Evolutionary conservation across 2,329 filamentous ascomycete species (phyloP).

Genomic region (Cladosporium velox): DNA sequence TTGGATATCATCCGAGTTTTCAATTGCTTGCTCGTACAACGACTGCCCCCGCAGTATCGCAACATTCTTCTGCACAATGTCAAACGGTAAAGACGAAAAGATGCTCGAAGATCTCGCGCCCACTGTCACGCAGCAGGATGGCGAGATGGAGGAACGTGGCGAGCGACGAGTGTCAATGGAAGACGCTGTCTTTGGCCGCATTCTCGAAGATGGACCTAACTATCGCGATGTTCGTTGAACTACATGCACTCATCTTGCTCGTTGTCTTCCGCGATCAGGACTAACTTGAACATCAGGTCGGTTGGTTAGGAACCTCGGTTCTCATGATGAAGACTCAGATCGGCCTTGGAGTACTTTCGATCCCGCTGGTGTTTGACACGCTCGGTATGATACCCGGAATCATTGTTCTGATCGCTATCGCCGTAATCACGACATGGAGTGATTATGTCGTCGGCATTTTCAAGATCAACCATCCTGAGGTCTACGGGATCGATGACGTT

Average conservation of each 20-base stretch:
- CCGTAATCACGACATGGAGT: slow-evolving; percentile 52
- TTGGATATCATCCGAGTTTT: not conserved
- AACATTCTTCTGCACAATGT: not conserved
- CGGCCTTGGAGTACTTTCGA: slow-evolving; percentile 51
- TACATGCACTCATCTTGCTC: not conserved
- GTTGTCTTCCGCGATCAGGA: not conserved
- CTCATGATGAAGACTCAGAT: slow-evolving; percentile 52
- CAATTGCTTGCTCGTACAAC: not conserved
- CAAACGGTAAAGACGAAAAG: not conserved
- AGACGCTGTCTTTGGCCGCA: not conserved
- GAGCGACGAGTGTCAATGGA: not conserved
- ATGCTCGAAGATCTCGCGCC: not conserved
- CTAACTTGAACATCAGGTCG: slow-evolving; percentile 42
- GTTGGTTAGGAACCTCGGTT: slow-evolving; percentile 47
- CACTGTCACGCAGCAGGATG: not conserved
- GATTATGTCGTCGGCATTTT: slow-evolving; percentile 53
- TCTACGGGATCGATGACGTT: slow-evolving; percentile 61
- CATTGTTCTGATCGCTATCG: slow-evolving; percentile 45
- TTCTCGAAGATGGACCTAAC: not conserved
- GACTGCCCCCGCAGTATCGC: not conserved
- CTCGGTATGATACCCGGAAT: slow-evolving; percentile 53
- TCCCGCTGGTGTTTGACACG: slow-evolving; percentile 48
- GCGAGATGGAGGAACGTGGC: not conserved
- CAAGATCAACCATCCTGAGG: slow-evolving; percentile 56
- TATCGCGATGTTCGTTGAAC: not conserved